A percentile compares a stretch with the other conserved stretches of the same genome.
These are phyloP conservation scores for Pezicula carpinea DNA, from an alignment of 2,329 filamentous ascomycete species.

Conservation along the genomic window DNA sequence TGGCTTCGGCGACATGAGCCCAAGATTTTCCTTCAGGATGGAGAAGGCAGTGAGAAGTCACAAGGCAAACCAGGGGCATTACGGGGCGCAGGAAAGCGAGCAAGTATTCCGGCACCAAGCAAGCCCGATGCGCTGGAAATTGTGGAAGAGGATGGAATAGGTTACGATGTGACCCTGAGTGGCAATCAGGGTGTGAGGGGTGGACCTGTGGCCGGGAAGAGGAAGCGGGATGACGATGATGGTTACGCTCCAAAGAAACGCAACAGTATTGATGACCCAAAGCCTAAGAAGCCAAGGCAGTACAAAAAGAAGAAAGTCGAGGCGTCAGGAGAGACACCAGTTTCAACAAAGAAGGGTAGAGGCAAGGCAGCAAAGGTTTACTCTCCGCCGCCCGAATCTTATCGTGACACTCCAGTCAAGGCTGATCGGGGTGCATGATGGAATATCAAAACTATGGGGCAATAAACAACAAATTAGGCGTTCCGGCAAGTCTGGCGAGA, in stretches of 20 bases:
- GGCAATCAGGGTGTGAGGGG: conserved; percentile 14
- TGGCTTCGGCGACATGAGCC: conserved; percentile 87
- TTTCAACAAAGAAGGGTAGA: conserved; percentile 48
- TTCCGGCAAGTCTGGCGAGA: too few relatives aligned
- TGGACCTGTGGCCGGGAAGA: conserved; percentile 32
- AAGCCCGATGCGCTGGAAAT: conserved; percentile 28
- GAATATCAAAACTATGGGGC: too few relatives aligned
- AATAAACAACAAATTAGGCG: too few relatives aligned
- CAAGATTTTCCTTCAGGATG: conserved; percentile 71
- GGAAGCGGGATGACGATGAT: conserved; percentile 47
- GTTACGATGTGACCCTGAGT: conserved; percentile 25
- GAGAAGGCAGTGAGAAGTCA: conserved; percentile 36
- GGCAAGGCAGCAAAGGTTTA: conserved; percentile 48
- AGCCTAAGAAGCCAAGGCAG: conserved; percentile 21
- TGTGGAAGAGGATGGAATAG: conserved; percentile 31
- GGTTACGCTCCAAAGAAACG: conserved; percentile 57
- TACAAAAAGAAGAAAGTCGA: conserved; percentile 19
- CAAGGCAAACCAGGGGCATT: conserved; percentile 31
- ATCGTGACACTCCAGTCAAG: too few relatives aligned
- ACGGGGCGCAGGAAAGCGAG: conserved; percentile 30
- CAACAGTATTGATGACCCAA: conserved; percentile 14
- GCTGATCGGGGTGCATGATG: too few relatives aligned
- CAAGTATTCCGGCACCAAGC: conserved; percentile 26
- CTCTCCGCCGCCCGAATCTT: conserved; percentile 10
- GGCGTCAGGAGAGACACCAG: conserved; percentile 24